Evolutionary conservation across 768 basidiomycete genomes (phyloP), one percentile per base, ranked within the genome.

Genomic region (Termitomyces sp.): DNA sequence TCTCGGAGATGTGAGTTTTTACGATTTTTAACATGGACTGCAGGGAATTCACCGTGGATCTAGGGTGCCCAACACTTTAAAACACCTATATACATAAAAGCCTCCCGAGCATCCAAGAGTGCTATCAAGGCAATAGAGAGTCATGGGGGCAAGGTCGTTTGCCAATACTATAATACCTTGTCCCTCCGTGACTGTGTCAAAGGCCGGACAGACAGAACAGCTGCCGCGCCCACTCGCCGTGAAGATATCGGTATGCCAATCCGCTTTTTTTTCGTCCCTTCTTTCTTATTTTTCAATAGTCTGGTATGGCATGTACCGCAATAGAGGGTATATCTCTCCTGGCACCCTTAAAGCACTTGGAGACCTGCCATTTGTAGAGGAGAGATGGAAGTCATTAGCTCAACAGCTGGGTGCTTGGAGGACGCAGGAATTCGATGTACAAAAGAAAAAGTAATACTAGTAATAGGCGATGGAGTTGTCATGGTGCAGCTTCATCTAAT

Each of bases 161-260:
- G 94, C 74, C 88, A 91, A 66, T 96, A 91, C 70, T 94, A 96
- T 74, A 98, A 98, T 71, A 71, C 80, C 19, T 79, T 97, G 34
- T 86, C 91, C 0, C 80, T 98, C 47, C 82, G 85, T 37, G 91
- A 94, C 63, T 88, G 84, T 59, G 70, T 92, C 59, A 84, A 89
- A 61, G 85, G 85, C 5, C 79, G 83, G 30, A 82, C 78, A 19
- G 89, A 94, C 66, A 81, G 86, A 53, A 72, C 79, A 55, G 75
- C 81, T 52, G 94, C 94, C 10, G 85, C 86, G 10, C 94, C 94
- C 0, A 91, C 88, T n/a, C 85, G 89, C 57, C 86, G 91, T 54
- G 79, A 84, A 60, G 91, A 94, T 67, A 94, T 94, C 54, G 68
- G 91, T 94, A 65, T 69, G 89, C 78, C 21, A 9, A 48, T 40